Conservation (phyloP, 2,329 filamentous ascomycete genomes). For the Microdochium paspali region DNA sequence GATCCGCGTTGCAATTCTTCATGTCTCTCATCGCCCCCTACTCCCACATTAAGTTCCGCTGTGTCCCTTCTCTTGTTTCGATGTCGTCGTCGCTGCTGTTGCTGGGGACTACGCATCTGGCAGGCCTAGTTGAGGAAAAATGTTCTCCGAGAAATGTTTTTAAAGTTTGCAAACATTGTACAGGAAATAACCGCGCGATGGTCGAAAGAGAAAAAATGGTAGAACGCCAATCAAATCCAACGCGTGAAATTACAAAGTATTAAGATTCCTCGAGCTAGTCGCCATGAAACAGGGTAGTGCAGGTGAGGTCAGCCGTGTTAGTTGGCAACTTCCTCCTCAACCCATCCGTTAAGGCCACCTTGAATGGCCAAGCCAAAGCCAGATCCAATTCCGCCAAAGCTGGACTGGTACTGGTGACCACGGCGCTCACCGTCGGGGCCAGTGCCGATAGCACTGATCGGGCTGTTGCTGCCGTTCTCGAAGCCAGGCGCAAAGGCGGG, state of each 20-base stretch:
- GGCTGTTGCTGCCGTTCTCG: conserved; percentile 48
- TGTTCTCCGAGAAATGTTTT: background rate
- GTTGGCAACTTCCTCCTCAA: conserved; percentile 56
- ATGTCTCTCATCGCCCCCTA: no score
- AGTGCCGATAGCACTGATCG: conserved; percentile 35
- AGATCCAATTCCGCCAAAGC: conserved; percentile 49
- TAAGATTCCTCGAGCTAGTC: background rate
- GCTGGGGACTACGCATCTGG: background rate
- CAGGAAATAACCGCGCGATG: background rate
- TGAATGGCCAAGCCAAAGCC: conserved; percentile 55
- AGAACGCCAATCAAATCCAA: conserved; percentile 1
- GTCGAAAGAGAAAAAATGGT: background rate
- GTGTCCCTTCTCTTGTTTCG: background rate
- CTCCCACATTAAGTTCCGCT: background rate
- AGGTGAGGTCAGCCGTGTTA: conserved; percentile 17
- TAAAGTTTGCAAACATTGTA: background rate
- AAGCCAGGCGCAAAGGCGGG: conserved; percentile 60
- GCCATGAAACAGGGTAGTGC: background rate
- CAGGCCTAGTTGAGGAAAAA: background rate
- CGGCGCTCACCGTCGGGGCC: conserved; percentile 44
- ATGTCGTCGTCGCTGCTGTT: background rate
- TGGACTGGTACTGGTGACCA: conserved; percentile 58
- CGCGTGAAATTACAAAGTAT: background rate
- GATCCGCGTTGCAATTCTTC: no score
- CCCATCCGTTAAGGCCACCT: conserved; percentile 57